A percentile compares a stretch with the other conserved stretches of the same genome.
Evolutionary conservation across 257 asterid genomes (phyloP).

Genomic region (Solanum etuberosum): DNA sequence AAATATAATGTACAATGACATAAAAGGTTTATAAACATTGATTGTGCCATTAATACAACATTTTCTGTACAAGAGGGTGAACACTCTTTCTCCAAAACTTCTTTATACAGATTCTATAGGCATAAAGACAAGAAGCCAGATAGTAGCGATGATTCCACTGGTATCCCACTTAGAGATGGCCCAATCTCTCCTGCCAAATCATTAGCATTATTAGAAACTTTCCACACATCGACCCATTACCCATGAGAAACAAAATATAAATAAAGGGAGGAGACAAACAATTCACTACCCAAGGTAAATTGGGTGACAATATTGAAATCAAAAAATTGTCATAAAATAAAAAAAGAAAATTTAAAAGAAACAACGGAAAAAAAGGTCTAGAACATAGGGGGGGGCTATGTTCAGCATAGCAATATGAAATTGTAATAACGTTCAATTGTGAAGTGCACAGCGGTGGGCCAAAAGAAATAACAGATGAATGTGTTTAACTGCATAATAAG

Average conservation of each 20-base stretch:
- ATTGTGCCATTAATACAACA: not conserved
- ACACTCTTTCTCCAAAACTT: not conserved
- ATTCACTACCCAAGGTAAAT: not conserved
- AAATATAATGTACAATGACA: not conserved
- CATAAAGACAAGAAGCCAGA: not conserved
- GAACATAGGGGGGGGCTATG: not conserved
- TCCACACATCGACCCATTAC: not conserved
- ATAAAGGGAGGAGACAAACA: not conserved
- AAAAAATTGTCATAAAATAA: not conserved
- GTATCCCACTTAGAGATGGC: slow-evolving; percentile 17
- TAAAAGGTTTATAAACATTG: not conserved
- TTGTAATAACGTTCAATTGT: not conserved
- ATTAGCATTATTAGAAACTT: not conserved
- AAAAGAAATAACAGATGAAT: not conserved
- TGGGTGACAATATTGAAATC: not conserved
- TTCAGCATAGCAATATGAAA: not conserved
- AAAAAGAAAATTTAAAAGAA: not conserved
- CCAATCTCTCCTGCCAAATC: slow-evolving; percentile 37
- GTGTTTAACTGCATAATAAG: not conserved
- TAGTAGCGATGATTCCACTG: not conserved
- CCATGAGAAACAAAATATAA: not conserved
- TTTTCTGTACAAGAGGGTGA: not conserved
- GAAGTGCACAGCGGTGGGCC: not conserved
- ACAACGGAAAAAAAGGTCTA: not conserved
- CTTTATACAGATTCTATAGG: not conserved